phyloP scores from a whole-genome alignment of 2,329 filamentous ascomycete species.

The Capronia coronata region DNA sequence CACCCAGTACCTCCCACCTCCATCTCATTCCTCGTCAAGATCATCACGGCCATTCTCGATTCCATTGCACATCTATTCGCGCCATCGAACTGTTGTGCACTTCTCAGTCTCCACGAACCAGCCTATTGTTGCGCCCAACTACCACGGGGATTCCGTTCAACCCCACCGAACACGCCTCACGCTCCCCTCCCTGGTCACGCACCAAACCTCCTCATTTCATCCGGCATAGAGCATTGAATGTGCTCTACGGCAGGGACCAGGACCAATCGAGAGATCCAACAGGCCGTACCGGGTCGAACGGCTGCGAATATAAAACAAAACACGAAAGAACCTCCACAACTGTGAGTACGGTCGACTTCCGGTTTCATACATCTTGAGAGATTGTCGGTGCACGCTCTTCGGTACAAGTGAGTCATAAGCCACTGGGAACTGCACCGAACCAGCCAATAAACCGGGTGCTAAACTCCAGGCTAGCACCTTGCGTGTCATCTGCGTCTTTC shows the following conservation, averaged over 20 bases:
- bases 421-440: conserved; percentile 10
- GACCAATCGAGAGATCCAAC: no score
- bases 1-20: neutral
- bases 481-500: conserved; percentile 24
- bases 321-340: neutral
- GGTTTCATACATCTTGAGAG: conserved; percentile 9
- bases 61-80: conserved; percentile 8
- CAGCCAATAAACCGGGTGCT: conserved; percentile 23
- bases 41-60: neutral
- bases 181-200: no score
- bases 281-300: no score
- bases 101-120: neutral
- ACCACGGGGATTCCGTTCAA: no score
- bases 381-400: conserved; percentile 19
- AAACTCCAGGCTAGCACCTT: conserved; percentile 18
- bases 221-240: neutral
- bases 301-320: neutral
- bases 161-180: no score
- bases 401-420: conserved; percentile 24
- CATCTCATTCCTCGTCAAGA: neutral
- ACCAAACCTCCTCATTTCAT: neutral
- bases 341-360: conserved; percentile 21
- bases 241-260: no score
- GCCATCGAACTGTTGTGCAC: conserved; percentile 16
- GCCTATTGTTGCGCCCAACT: neutral